A percentile compares a stretch with the other conserved stretches of the same genome.
phyloP scores from a whole-genome alignment of 495 filamentous ascomycete genomes.

The Neurospora discreta region DNA sequence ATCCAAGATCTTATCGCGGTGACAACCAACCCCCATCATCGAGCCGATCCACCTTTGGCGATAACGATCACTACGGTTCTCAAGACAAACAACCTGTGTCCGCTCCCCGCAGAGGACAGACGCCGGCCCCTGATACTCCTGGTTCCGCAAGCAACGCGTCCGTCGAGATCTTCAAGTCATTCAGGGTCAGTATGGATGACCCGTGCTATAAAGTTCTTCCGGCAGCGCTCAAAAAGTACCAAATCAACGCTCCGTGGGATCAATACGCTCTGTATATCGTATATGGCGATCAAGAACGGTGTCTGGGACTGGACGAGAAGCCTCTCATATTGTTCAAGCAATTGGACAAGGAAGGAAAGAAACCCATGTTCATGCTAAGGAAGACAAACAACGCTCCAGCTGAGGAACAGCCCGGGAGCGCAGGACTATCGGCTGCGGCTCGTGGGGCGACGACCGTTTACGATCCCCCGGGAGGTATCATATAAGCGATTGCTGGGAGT shows the following conservation, averaged over 20 bases:
- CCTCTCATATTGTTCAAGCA: constrained; percentile 96
- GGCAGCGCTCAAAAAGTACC: constrained; percentile 92
- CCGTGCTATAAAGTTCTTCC: constrained; percentile 95
- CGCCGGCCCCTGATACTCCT: constrained; percentile 40
- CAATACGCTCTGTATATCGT: constrained; percentile 97
- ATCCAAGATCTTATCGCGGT: constrained; percentile 42
- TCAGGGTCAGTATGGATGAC: constrained; percentile 94
- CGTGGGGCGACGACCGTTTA: constrained; percentile 26
- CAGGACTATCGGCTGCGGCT: constrained; percentile 27
- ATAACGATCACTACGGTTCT: constrained; percentile 38
- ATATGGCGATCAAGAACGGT: constrained; percentile 92
- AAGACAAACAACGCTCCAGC: constrained; percentile 42
- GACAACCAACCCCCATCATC: constrained; percentile 36
- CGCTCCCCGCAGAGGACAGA: constrained; percentile 37
- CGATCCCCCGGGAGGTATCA: constrained; percentile 46
- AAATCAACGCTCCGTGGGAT: constrained; percentile 94
- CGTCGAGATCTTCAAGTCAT: constrained; percentile 96
- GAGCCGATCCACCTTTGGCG: constrained; percentile 33
- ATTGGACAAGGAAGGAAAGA: constrained; percentile 87
- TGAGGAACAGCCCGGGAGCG: constrained; percentile 33
- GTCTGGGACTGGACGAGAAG: constrained; percentile 81
- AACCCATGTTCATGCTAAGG: constrained; percentile 98
- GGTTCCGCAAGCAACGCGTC: constrained; percentile 32
- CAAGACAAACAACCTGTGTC: constrained; percentile 26
- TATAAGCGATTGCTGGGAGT: constrained; percentile 21